These are phyloP conservation scores for Heliocybe sulcata DNA, from an alignment of 1,284 basidiomycete genomes.

Conservation along the genomic window DNA sequence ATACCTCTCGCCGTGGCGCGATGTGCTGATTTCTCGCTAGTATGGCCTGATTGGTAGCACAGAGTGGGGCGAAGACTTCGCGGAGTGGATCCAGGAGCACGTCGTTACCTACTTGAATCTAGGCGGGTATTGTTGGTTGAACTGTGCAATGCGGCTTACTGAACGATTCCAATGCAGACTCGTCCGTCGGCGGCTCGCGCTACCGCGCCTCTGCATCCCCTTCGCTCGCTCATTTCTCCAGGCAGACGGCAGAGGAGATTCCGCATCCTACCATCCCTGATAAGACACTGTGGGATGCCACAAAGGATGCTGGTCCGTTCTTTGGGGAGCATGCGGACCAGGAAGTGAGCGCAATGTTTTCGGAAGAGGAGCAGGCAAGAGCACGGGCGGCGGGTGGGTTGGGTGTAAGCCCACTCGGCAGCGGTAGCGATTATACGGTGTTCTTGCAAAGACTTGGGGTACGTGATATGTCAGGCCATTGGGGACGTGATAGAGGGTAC, in stretches of 20 bases:
- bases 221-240: constrained; percentile 74
- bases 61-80: constrained; percentile 88
- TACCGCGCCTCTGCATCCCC: constrained; percentile 57
- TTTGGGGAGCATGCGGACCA: constrained; percentile 20
- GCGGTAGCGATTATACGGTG: constrained; percentile 76
- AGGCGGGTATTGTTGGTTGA: constrained; percentile 31
- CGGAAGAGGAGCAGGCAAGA: constrained; percentile 16
- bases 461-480: constrained; percentile 8
- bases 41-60: constrained; percentile 86
- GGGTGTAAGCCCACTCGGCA: constrained; percentile 37
- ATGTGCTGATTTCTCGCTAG: constrained; percentile 22
- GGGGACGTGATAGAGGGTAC: too few relatives aligned
- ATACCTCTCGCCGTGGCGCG: background rate
- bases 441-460: constrained; percentile 62
- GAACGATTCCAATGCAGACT: constrained; percentile 30
- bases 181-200: constrained; percentile 62
- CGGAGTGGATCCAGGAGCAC: constrained; percentile 69
- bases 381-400: constrained; percentile 13
- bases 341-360: constrained; percentile 20
- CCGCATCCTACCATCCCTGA: constrained; percentile 52
- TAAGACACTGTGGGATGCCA: constrained; percentile 63
- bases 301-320: constrained; percentile 47
- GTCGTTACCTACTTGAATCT: constrained; percentile 88
- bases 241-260: constrained; percentile 57
- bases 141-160: background rate